These are phyloP conservation scores for Monosporascus sp. DNA, from an alignment of 2,329 filamentous ascomycete genomes.

Conservation along the genomic window DNA sequence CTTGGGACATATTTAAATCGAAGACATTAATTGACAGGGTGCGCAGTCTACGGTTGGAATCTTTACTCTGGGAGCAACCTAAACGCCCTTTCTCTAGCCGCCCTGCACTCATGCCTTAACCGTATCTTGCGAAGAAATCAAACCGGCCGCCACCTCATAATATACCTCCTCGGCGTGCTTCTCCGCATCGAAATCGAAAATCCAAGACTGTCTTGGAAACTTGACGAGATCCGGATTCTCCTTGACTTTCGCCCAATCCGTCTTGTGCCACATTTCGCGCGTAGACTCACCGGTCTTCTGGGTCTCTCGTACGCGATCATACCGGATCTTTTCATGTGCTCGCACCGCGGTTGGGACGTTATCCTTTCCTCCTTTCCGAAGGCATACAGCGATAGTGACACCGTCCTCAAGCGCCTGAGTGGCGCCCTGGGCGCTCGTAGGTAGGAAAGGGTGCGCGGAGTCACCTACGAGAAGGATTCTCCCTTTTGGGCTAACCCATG, in stretches of 20 bases:
- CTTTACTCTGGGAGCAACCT: not conserved
- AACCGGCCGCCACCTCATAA: slow-evolving; percentile 25
- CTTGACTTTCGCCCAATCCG: slow-evolving; percentile 44
- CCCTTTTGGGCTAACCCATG: slow-evolving; percentile 40
- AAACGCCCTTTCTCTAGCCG: not conserved
- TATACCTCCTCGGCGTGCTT: slow-evolving; percentile 35
- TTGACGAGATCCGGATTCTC: slow-evolving; percentile 42
- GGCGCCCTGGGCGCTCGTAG: slow-evolving; percentile 43
- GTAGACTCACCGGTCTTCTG: slow-evolving; percentile 48
- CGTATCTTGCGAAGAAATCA: slow-evolving; percentile 7
- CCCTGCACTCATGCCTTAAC: not conserved
- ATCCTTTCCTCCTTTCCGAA: slow-evolving; percentile 31
- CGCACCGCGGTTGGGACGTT: slow-evolving; percentile 35
- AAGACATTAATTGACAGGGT: not conserved
- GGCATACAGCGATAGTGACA: slow-evolving; percentile 40
- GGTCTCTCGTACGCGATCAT: slow-evolving; percentile 40
- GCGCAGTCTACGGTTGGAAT: not conserved
- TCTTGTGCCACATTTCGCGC: slow-evolving; percentile 50
- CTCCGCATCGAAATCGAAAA: slow-evolving; percentile 47
- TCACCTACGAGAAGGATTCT: slow-evolving; percentile 43
- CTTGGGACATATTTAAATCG: not conserved
- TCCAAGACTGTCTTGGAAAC: slow-evolving; percentile 47
- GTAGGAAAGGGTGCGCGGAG: slow-evolving; percentile 45
- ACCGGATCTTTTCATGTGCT: slow-evolving; percentile 41
- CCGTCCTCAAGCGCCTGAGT: slow-evolving; percentile 48